Base-by-base conservation (phyloP, 768 basidiomycete genomes). In the Pleurotus ostreatus region DNA sequence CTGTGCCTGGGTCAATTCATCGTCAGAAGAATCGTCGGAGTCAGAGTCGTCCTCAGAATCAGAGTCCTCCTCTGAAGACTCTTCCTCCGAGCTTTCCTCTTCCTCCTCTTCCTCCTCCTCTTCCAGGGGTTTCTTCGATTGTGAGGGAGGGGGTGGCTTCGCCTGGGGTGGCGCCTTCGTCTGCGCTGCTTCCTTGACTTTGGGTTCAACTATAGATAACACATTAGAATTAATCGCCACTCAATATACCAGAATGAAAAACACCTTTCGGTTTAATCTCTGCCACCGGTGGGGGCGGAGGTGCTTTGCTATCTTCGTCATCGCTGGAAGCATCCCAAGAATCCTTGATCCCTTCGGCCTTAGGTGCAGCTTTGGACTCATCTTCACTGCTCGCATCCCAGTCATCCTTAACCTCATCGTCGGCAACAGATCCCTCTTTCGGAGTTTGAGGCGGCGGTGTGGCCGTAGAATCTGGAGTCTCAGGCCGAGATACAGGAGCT, bases 301-400 rank as follows among this genome's bases (percentile, higher is more conserved):
- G 40, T 11, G 59, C 53, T 5, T 60, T 57, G n/a, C 59, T 65
- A 30, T 69, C 68, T 52, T 78, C 78, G 13, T 77, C 77, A 47
- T 76, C 78, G 55, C 77, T 78, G 2, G 79, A 76, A 16, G 73
- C 78, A 63, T 82, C 80, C 80, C 80, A 82, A 3, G 68, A 68
- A 52, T 76, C 75, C 55, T 79, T 79, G 47, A 76, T 69, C 23
- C 61, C 70, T 6, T 64, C 58, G 43, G 68, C 57, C 11, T 60
- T 61, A 16, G 65, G 58, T 51, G 66, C 63, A 25, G 63, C 38
- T 62, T 68, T 56, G 37, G 65, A 66, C 55, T 80, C 83, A 25
- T 82, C 84, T 34, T 83, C 86, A 55, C 79, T 83, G 54, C 79
- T 78, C 3, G 79, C 86, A 43, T 93, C 92, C 92, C 91, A 94